Percentiles rank a stretch among this genome's conserved stretches.
Evolutionary conservation across 2,329 filamentous ascomycete genomes (phyloP).

Genomic region (Xylariomycetidae sp.): DNA sequence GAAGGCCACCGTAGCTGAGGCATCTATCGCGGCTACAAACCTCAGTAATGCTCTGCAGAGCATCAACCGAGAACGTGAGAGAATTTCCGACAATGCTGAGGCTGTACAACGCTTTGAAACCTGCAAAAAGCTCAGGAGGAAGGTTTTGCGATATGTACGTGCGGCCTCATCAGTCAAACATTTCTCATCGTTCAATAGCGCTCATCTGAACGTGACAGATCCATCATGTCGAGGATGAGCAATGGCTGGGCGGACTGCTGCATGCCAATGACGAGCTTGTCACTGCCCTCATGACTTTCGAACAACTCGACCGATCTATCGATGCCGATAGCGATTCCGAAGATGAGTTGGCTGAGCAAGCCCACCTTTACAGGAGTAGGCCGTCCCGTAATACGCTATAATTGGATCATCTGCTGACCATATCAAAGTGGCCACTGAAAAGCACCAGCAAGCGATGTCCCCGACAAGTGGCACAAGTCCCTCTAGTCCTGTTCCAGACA

Average conservation of each 20-base stretch:
- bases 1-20: constrained; percentile 80
- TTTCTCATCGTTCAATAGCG: not conserved
- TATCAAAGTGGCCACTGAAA: constrained; percentile 47
- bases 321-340: constrained; percentile 69
- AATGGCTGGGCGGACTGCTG: constrained; percentile 85
- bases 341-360: constrained; percentile 61
- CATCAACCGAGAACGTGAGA: constrained; percentile 83
- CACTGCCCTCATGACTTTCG: constrained; percentile 85
- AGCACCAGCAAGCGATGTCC: constrained; percentile 41
- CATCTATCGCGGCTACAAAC: constrained; percentile 87
- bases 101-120: constrained; percentile 74
- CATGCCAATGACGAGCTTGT: constrained; percentile 97
- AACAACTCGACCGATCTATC: constrained; percentile 84
- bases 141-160: constrained; percentile 77
- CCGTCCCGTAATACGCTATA: constrained; percentile 11
- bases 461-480: constrained; percentile 28
- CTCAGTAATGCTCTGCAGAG: constrained; percentile 79
- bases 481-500: constrained; percentile 30
- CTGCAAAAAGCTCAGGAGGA: constrained; percentile 79
- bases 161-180: no score
- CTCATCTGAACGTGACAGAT: constrained; percentile 47
- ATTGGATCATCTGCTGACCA: not conserved
- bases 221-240: constrained; percentile 81
- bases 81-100: constrained; percentile 76
- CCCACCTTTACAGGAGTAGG: constrained; percentile 57